Base-by-base conservation (phyloP, 225 moss, liverwort and hornwort genomes). In the Neckera pumila region DNA sequence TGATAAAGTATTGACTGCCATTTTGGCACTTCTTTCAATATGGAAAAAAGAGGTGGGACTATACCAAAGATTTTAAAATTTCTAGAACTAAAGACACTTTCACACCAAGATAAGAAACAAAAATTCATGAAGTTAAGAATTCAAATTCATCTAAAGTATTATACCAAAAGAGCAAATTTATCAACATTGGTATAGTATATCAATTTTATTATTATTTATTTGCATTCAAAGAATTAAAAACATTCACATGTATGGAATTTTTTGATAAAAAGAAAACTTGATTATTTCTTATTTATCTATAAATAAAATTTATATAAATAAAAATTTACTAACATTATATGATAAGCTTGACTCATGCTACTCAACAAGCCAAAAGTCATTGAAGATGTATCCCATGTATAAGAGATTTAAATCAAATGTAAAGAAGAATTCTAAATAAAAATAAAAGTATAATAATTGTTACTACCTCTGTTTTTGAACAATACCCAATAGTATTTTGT, bases 11-110 rank as follows among this genome's bases (percentile, higher is more conserved):
- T 2, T 1, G 1, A 76, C 8, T 34, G 33, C 0, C 7, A 20
- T 33, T 4, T 33, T 12, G 0, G 1, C 0, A 4, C 1, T 19
- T 20, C 18, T 12, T 33, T 2, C 7, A 20, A 49, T 20, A 20
- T 7, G 1, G 1, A 31, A 33, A 21, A 75, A 51, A 13, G 1
- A 47, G 0, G 7, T 19, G 33, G 8, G 8, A 76, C 1, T 9
- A 14, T 22, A 8, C 3, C 3, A 34, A 76, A 22, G 7, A 14
- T 2, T 13, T 9, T 7, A 12, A 75, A 76, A 34, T 51, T 20
- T 49, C 2, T 31, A 20, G 0, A 33, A 20, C 21, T 21, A 34
- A 12, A 0, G 3, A 21, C 13, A 51, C 1, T 1, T 51, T 12
- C 1, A 51, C 2, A 12, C 4, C 0, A 25, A 40, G 14, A 13